Evolutionary conservation across 768 basidiomycete species (phyloP).

Genomic region (Trametes villosa): DNA sequence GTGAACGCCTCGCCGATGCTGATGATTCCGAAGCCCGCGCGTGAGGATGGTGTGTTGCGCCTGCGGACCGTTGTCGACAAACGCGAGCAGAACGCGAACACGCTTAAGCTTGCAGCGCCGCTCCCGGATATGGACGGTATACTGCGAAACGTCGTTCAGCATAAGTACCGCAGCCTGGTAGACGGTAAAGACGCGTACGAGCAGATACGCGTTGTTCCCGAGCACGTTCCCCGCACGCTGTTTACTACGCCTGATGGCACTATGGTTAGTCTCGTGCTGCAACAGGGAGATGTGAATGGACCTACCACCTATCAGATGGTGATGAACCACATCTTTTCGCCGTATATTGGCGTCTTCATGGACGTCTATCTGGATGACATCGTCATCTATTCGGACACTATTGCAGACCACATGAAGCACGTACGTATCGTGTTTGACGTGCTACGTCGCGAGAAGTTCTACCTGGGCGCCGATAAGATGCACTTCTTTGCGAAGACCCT

Average conservation of each 20-base stretch:
- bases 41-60: constrained; percentile 1
- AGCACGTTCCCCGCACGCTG: constrained; percentile 26
- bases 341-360: constrained; percentile 35
- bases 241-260: constrained; percentile 37
- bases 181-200: constrained; percentile 38
- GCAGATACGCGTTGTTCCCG: constrained; percentile 31
- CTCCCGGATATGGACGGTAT: constrained; percentile 34
- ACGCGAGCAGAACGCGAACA: constrained; percentile 30
- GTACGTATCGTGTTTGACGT: constrained; percentile 26
- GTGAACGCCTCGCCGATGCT: constrained; percentile 40
- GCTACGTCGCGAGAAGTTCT: constrained; percentile 22
- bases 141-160: constrained; percentile 17
- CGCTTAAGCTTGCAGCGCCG: constrained; percentile 28
- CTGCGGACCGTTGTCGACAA: constrained; percentile 19
- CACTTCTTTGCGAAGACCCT: constrained; percentile 27
- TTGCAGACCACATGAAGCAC: constrained; percentile 32
- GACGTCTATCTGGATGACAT: constrained; percentile 40
- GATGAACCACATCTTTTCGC: constrained; percentile 34
- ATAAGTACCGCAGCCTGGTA: constrained; percentile 24
- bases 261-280: constrained; percentile 35
- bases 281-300: constrained; percentile 39
- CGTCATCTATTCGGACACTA: constrained; percentile 35
- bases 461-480: constrained; percentile 27
- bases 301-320: constrained; percentile 35
- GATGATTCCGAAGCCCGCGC: constrained; percentile 33